Evolutionary conservation across 1,139 yeast species (phyloP).

Genomic region (Geotrichum aggregatum): DNA sequence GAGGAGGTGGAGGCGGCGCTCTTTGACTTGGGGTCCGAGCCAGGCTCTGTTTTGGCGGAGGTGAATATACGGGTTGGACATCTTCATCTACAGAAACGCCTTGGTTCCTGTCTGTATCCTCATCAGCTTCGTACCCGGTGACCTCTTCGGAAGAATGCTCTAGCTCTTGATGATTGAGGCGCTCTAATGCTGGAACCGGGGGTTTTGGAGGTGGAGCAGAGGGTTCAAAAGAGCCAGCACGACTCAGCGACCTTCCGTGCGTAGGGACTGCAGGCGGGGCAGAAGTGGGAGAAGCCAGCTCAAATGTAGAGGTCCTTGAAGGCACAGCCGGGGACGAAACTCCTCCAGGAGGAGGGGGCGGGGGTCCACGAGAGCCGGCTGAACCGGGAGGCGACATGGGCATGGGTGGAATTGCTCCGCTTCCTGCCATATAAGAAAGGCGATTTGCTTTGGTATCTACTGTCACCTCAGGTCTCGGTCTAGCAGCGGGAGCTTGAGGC

Average conservation of each 20-base stretch:
- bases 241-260: slow-evolving; percentile 6
- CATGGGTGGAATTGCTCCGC: slow-evolving; percentile 32
- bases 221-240: background rate
- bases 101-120: slow-evolving; percentile 41
- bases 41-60: slow-evolving; percentile 2
- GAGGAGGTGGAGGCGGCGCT: slow-evolving; percentile 24
- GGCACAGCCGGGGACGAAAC: slow-evolving; percentile 22
- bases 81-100: slow-evolving; percentile 24
- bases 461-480: slow-evolving; percentile 17
- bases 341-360: slow-evolving; percentile 22
- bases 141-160: slow-evolving; percentile 32
- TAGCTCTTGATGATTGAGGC: slow-evolving; percentile 15
- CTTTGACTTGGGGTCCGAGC: slow-evolving; percentile 24
- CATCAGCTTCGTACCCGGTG: slow-evolving; percentile 53
- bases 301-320: slow-evolving; percentile 22
- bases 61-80: background rate
- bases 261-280: slow-evolving; percentile 24
- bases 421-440: slow-evolving; percentile 30
- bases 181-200: slow-evolving; percentile 20
- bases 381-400: slow-evolving; percentile 23
- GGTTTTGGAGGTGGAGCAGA: slow-evolving; percentile 8
- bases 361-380: slow-evolving; percentile 10
- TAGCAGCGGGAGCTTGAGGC: slow-evolving; percentile 22
- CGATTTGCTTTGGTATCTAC: slow-evolving; percentile 22
- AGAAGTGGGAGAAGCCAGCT: slow-evolving; percentile 18